Evolutionary conservation across 1,284 basidiomycete species (phyloP), one percentile per base, ranked within the genome.

Genomic region (Trichosporon sp.): DNA sequence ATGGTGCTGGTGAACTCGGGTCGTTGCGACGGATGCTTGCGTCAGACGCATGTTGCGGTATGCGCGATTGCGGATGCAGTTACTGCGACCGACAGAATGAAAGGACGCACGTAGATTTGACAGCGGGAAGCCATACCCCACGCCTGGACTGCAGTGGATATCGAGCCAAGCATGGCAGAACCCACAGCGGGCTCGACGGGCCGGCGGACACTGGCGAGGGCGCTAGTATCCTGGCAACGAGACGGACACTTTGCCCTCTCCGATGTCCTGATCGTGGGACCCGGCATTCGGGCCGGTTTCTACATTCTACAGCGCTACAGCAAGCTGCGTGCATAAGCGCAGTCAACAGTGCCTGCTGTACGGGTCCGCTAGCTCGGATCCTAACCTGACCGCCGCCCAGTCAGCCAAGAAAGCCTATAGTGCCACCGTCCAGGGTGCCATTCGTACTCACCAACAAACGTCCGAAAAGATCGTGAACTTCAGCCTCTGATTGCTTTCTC

Each of bases 171-270:
- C 43, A 14, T 2, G 14, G 3, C 43, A 10, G 14, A 46, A 46
- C 43, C 43, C 43, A 46, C 43, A 46, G 43, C 43, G 43, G 43
- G 43, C 7, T 8, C 10, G 40, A 16, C 40, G 40, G 40, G 40
- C 40, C 14, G 12, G 12, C n/a, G 48, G 48, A 16, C 48, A 54
- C 4, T 1, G 51, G 48, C n/a, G 11, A 16, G 7, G 5, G 10
- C 19, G 51, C 51, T 54, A 54, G 51, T 54, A 19, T 54, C 51
- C 51, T 26, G 19, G 51, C 51, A 54, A 54, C 51, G 51, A 54
- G 51, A 26, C 51, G 51, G 51, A 54, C 51, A 54, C 51, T 54
- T 54, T 54, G 51, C 10, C 43, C 16, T 46, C 43, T 16, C 43
- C 16, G 5, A 14, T 26, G 26, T 46, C 38, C 38, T 12, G 38